Percentiles rank a stretch among this genome's conserved stretches.
Conservation (phyloP, 768 basidiomycete species). For the Mycena latifolia region DNA sequence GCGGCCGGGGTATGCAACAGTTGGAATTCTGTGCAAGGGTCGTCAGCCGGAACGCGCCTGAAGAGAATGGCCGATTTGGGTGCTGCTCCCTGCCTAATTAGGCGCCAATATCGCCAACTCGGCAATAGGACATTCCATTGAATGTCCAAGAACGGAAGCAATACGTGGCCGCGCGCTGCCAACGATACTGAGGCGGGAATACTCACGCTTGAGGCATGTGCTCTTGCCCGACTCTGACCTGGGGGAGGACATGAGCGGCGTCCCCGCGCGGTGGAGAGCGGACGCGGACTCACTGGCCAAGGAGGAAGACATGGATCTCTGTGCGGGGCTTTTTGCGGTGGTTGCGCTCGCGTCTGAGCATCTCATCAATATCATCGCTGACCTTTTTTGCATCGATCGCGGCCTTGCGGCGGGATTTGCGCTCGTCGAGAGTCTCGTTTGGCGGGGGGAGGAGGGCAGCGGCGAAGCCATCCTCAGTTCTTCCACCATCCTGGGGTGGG, state of each 20-base stretch:
- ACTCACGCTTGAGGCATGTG: constrained; percentile 90
- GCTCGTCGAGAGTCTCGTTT: constrained; percentile 77
- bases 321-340: constrained; percentile 70
- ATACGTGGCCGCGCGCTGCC: constrained; percentile 22
- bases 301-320: constrained; percentile 81
- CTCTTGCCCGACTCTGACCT: constrained; percentile 89
- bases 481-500: too few species aligned
- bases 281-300: constrained; percentile 68
- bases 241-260: constrained; percentile 22
- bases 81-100: constrained; percentile 27
- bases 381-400: constrained; percentile 81
- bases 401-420: constrained; percentile 71
- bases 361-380: constrained; percentile 84
- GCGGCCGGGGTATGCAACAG: constrained; percentile 81
- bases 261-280: not conserved
- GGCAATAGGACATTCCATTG: constrained; percentile 33
- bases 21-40: constrained; percentile 78
- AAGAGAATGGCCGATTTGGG: not conserved
- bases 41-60: constrained; percentile 8
- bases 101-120: constrained; percentile 26
- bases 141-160: constrained; percentile 33
- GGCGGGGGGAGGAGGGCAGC: constrained; percentile 76
- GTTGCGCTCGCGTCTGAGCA: constrained; percentile 74
- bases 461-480: too few species aligned
- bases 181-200: constrained; percentile 11